Evolutionary conservation across 2,329 filamentous ascomycete genomes (phyloP).

Genomic region (Talaromyces sp.): DNA sequence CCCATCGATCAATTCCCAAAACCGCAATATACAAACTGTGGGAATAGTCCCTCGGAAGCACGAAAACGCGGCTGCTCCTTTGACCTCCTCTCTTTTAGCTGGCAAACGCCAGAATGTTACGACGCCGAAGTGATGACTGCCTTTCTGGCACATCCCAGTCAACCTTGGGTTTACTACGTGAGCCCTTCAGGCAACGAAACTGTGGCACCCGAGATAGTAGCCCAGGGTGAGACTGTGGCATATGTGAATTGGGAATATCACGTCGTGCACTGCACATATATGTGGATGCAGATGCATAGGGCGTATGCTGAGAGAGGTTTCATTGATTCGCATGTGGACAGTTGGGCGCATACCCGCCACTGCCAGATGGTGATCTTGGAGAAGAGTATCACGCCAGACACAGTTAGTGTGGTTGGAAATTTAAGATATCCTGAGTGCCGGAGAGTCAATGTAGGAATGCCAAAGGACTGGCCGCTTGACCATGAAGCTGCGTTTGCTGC

Average conservation of each 20-base stretch:
- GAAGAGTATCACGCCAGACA: too few relatives aligned
- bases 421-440: too few relatives aligned
- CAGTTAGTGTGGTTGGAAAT: too few relatives aligned
- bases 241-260: background rate
- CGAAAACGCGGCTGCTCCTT: background rate
- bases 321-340: too few relatives aligned
- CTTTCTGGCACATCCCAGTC: background rate
- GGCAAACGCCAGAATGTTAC: background rate
- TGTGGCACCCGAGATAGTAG: background rate
- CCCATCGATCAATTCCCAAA: too few relatives aligned
- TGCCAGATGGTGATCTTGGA: too few relatives aligned
- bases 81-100: background rate
- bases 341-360: too few relatives aligned
- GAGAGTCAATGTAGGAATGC: too few relatives aligned
- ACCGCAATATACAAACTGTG: background rate
- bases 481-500: too few relatives aligned
- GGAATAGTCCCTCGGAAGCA: background rate
- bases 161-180: background rate
- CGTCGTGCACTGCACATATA: background rate
- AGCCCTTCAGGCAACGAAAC: background rate
- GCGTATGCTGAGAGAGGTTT: too few relatives aligned
- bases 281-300: background rate
- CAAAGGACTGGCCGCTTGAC: too few relatives aligned
- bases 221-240: background rate
- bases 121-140: background rate